These are phyloP conservation scores for Aureobasidium sp. DNA, from an alignment of 2,329 filamentous ascomycete species.

Conservation along the genomic window DNA sequence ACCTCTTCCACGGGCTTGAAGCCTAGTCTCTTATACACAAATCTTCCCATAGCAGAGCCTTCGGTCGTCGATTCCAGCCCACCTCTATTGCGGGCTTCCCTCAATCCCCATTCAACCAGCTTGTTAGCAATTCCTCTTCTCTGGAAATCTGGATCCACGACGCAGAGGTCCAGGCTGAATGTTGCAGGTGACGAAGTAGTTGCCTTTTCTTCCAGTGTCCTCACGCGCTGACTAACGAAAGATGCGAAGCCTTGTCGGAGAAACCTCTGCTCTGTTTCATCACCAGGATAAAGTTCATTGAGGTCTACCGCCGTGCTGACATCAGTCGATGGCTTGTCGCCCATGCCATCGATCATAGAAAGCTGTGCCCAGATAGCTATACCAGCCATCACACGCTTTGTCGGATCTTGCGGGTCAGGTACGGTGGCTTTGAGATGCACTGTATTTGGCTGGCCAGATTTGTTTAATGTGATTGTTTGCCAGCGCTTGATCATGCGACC, in stretches of 20 bases:
- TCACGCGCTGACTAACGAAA: slow-evolving; percentile 39
- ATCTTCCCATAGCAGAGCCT: slow-evolving; percentile 31
- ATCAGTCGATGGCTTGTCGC: slow-evolving; percentile 35
- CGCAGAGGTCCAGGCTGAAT: slow-evolving; percentile 47
- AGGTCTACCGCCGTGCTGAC: slow-evolving; percentile 26
- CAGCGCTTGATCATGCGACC: slow-evolving; percentile 39
- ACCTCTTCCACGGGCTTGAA: slow-evolving; percentile 30
- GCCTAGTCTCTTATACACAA: slow-evolving; percentile 28
- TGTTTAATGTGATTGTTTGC: slow-evolving; percentile 35
- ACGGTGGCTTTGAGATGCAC: slow-evolving; percentile 51
- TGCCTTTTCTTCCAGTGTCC: slow-evolving; percentile 38
- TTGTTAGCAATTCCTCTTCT: slow-evolving; percentile 34
- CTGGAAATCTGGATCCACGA: slow-evolving; percentile 49
- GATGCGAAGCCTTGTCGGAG: slow-evolving; percentile 39
- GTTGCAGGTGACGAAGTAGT: slow-evolving; percentile 37
- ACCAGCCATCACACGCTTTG: slow-evolving; percentile 39
- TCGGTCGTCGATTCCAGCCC: slow-evolving; percentile 32
- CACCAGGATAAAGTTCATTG: not conserved
- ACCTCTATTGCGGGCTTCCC: slow-evolving; percentile 30
- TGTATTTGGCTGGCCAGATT: slow-evolving; percentile 42
- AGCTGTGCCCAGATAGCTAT: slow-evolving; percentile 51
- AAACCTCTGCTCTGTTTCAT: slow-evolving; percentile 40
- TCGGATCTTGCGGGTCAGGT: slow-evolving; percentile 27
- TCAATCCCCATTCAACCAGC: slow-evolving; percentile 29
- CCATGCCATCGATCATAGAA: slow-evolving; percentile 44